Evolutionary conservation across 2,329 filamentous ascomycete species (phyloP), one percentile per base, ranked within the genome.

Genomic region (Colletotrichum nymphaeae): DNA sequence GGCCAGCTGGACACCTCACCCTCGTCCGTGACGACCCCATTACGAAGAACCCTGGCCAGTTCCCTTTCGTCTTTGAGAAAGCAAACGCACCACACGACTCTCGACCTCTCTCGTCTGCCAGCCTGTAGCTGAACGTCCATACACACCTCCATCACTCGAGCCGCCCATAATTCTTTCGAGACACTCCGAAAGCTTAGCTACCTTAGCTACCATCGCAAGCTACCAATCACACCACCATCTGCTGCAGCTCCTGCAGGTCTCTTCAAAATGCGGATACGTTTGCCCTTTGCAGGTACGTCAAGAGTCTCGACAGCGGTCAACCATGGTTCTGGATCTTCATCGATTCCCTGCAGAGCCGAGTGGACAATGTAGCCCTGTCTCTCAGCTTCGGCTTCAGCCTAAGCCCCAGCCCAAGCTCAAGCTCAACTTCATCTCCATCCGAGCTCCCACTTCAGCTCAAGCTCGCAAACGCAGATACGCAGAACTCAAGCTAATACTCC

Each of bases 201-300:
- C 63, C 30, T n/a, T 42, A 69, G 46, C 67, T 66, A 62, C 67
- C 53, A n/a, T 37, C 14, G 22, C n/a, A 16, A 28, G n/a, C 56
- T 56, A 60, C 60, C 67, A 71, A 66, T 73, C 60, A 70, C 35
- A 65, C 60, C 53, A 52, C 49, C 26, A 24, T 53, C 55, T 42
- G 58, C 46, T 52, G 59, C 52, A 74, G 55, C 53, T 72, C 62
- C 74, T 37, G 59, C 70, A 70, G 67, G 72, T 58, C 63, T 59
- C 63, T 73, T 75, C 68, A 74, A 77, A 69, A 97, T 97, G 93
- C 93, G 94, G 83, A 94, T 98, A 86, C 91, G 95, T 80, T 90
- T 95, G 79, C 93, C 94, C 68, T 97, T 98, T 81, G 95, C 95
- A 85, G 94, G 95, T 97, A 86, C 80, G 90, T 74, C 35, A 71